Conservation (phyloP, 164 flowering plant genomes). For the Buxus sempervirens region DNA sequence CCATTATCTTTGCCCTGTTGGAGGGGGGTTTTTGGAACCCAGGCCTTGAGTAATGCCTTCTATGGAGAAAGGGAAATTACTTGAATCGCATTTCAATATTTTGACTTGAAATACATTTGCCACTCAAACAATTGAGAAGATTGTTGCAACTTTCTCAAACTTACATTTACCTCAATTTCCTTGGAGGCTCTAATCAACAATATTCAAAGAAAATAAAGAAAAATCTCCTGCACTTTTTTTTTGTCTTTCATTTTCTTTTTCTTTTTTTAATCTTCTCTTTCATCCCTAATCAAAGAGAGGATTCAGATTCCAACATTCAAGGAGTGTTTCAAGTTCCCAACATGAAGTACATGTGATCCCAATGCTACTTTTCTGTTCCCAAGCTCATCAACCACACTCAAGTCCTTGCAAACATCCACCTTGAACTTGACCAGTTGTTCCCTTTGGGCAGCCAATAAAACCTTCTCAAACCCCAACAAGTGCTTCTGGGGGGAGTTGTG, state of each 20-base stretch:
- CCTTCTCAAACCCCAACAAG: slow-evolving; percentile 78
- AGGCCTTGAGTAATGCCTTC: no score
- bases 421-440: slow-evolving; percentile 53
- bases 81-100: slow-evolving; percentile 5
- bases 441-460: slow-evolving; percentile 34
- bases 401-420: slow-evolving; percentile 85
- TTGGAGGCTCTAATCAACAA: slow-evolving; percentile 13
- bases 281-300: no score
- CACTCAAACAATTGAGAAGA: slow-evolving; percentile 25
- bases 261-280: no score
- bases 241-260: no score
- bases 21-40: no score
- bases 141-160: slow-evolving; percentile 19
- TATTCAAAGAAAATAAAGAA: background rate
- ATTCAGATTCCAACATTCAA: slow-evolving; percentile 55
- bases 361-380: slow-evolving; percentile 70
- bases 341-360: slow-evolving; percentile 74
- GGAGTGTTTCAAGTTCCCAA: slow-evolving; percentile 69
- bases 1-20: no score
- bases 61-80: no score
- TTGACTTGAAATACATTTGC: slow-evolving; percentile 2
- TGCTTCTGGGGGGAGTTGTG: slow-evolving; percentile 83
- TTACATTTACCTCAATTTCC: slow-evolving; percentile 12
- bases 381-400: slow-evolving; percentile 78
- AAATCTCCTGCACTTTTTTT: background rate